Evolutionary conservation across 345 rosid species (phyloP), one percentile per base, ranked within the genome.

Genomic region (Murraya paniculata): DNA sequence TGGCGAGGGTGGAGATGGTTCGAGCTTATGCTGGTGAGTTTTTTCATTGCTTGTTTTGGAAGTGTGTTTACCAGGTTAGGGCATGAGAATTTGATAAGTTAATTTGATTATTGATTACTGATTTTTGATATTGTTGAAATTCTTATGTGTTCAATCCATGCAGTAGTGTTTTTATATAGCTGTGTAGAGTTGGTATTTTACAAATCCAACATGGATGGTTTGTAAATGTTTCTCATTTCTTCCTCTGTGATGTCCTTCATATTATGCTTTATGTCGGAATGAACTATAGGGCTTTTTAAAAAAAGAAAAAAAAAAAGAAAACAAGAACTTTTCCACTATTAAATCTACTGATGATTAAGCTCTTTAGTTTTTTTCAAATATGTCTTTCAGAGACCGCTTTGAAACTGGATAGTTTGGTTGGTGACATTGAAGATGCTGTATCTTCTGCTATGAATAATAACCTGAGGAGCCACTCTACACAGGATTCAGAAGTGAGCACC

Each of bases 391-490:
- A 90, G 88, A 90, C 97, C 19, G 94, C 98, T 36, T 80, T 93
- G 70, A 96, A 91, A 80, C 95, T 96, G 24, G 95, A 94, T 81
- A 85, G 85, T 78, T 78, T 94, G 79, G 90, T 91, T 65, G 98
- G 98, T 78, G 97, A 94, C 45, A 89, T 96, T 38, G 99, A 96
- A 86, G 99, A 96, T 88, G 91, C 89, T 57, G 97, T 94, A 61
- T 88, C 93, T 83, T 89, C 91, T 75, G 77, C 90, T 16, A 71
- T 92, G 87, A 89, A 80, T 81, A 90, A 85, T 85, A 95, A 86
- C 82, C 81, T 84, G 62, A 81, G 79, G 74, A 89, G 80, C 84
- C 80, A 84, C 70, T 82, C 90, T 7, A 30, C 87, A 10, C 86
- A 71, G 64, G 83, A 72, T 80, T 89, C 88, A 78, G 94, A 90